These are phyloP conservation scores for Nothophytophthora sp. DNA, from an alignment of 352 stramenopile genomes.

Conservation along the genomic window DNA sequence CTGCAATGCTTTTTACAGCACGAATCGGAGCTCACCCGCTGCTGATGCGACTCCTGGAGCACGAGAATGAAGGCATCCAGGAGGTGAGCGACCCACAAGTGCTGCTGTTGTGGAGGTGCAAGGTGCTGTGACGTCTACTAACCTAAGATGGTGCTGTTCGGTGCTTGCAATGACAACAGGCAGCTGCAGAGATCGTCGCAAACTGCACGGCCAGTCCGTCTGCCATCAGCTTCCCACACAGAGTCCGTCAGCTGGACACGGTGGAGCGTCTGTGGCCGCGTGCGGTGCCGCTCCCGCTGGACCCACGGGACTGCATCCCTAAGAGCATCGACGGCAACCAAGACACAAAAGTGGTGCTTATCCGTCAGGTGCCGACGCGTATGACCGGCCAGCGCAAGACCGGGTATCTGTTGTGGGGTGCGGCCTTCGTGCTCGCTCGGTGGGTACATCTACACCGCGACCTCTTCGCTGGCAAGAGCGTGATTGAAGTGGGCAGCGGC, in stretches of 20 bases:
- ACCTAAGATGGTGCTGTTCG: neutral
- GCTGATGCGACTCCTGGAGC: conserved; percentile 79
- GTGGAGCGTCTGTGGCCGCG: conserved; percentile 58
- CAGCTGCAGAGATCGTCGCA: conserved; percentile 62
- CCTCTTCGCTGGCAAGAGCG: conserved; percentile 64
- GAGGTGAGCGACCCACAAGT: too few relatives aligned
- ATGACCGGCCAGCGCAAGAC: conserved; percentile 90
- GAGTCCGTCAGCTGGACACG: conserved; percentile 58
- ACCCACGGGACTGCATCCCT: conserved; percentile 42
- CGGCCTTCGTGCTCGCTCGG: conserved; percentile 74
- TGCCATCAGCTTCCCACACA: conserved; percentile 70
- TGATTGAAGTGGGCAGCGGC: conserved; percentile 84
- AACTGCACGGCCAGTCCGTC: conserved; percentile 63
- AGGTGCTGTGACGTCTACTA: neutral
- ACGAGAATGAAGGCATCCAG: conserved; percentile 73
- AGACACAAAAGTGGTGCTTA: conserved; percentile 55
- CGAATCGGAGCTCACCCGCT: conserved; percentile 63
- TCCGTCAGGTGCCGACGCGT: conserved; percentile 76
- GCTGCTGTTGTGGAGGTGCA: neutral
- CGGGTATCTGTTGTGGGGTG: conserved; percentile 83
- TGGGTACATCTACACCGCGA: conserved; percentile 84
- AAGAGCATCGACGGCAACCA: conserved; percentile 20
- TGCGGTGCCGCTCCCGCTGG: conserved; percentile 55
- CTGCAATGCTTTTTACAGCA: too few relatives aligned
- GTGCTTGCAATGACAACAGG: conserved; percentile 29